These are phyloP conservation scores for Phytopythium delawarense DNA, from an alignment of 352 stramenopile genomes.

Conservation along the genomic window DNA sequence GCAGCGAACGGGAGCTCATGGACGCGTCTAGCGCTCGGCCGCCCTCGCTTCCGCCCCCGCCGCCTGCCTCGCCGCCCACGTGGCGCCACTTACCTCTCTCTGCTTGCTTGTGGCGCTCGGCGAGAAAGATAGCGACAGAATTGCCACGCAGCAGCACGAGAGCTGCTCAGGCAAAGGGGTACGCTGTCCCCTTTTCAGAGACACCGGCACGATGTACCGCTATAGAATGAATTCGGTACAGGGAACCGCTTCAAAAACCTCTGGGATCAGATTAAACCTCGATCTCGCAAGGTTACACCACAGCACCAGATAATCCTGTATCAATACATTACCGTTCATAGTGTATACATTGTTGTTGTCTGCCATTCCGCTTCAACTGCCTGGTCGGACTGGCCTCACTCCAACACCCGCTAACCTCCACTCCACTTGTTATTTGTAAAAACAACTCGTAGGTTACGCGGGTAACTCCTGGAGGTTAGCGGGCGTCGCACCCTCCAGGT, in stretches of 20 bases:
- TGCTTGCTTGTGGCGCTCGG: background rate
- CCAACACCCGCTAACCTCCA: background rate
- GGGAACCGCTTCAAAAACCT: background rate
- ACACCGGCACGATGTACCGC: background rate
- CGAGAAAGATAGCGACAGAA: constrained; percentile 4
- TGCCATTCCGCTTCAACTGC: background rate
- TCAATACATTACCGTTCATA: background rate
- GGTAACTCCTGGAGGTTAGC: background rate
- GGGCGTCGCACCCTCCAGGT: background rate
- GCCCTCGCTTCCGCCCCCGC: background rate
- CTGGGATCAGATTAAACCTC: background rate
- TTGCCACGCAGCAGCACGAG: constrained; percentile 4
- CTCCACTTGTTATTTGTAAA: background rate
- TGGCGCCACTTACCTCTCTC: background rate
- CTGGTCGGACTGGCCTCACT: background rate
- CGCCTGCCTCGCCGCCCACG: background rate
- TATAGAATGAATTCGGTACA: background rate
- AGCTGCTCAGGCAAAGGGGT: background rate
- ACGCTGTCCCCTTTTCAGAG: background rate
- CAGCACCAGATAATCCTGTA: background rate
- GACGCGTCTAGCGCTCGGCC: background rate
- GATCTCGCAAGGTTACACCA: background rate
- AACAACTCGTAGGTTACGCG: background rate
- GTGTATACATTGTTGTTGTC: background rate
- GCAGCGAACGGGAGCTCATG: background rate